Evolutionary conservation across 1,284 basidiomycete species (phyloP).

Genomic region (Pseudozyma sp.): DNA sequence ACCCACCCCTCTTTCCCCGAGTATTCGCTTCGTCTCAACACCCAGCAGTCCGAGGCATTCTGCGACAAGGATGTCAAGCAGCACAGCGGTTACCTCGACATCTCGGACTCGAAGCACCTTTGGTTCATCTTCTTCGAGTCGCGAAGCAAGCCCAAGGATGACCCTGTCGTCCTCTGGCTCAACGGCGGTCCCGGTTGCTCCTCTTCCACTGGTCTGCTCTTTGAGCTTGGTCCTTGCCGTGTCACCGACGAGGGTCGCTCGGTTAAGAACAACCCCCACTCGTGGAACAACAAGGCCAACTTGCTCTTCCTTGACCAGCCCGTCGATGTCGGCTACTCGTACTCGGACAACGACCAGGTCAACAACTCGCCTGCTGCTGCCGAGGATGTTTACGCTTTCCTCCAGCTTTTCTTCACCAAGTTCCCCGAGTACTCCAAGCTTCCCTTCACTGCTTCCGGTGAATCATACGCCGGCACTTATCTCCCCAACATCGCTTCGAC

Average conservation of each 20-base stretch:
- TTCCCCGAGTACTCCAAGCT: conserved; percentile 65
- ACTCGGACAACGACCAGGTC: conserved; percentile 79
- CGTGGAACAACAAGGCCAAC: conserved; percentile 80
- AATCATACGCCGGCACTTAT: conserved; percentile 76
- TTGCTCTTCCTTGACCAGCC: conserved; percentile 83
- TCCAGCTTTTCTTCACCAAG: conserved; percentile 81
- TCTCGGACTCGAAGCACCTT: conserved; percentile 84
- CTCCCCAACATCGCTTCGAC: conserved; percentile 63
- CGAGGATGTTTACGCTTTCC: conserved; percentile 88
- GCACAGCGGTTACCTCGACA: conserved; percentile 85
- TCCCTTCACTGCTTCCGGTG: conserved; percentile 71
- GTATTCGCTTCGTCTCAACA: conserved; percentile 77
- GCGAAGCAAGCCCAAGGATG: conserved; percentile 77
- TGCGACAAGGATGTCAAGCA: conserved; percentile 87
- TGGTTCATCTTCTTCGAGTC: conserved; percentile 93
- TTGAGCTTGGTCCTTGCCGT: conserved; percentile 88
- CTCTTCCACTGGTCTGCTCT: conserved; percentile 73
- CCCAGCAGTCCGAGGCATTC: conserved; percentile 68
- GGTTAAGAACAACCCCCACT: conserved; percentile 79
- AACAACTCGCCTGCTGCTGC: conserved; percentile 80
- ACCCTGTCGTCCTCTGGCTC: conserved; percentile 87
- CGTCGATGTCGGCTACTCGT: conserved; percentile 87
- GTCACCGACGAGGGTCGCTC: conserved; percentile 78
- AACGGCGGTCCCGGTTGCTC: conserved; percentile 80
- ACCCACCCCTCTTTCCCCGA: conserved; percentile 78